Evolutionary conservation across 371 early-diverging fungal species (phyloP).

Genomic region (Fennellomyces sp.): DNA sequence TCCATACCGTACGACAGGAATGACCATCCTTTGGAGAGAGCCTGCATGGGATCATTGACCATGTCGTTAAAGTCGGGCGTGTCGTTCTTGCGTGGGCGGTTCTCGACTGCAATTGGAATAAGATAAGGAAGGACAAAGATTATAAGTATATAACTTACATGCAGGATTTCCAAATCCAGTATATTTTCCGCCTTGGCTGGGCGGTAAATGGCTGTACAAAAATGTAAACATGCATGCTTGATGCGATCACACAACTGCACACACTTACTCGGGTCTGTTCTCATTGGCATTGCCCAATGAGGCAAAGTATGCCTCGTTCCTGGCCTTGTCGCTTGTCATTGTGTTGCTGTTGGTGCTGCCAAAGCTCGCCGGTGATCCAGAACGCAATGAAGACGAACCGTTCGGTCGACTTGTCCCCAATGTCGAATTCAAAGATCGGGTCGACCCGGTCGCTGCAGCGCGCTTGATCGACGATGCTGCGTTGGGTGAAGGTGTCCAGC

Average conservation of each 20-base stretch:
- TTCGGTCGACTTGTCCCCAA: conserved; percentile 12
- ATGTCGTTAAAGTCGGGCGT: conserved; percentile 67
- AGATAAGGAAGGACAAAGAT: not conserved
- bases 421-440: conserved; percentile 30
- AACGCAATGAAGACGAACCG: conserved; percentile 10
- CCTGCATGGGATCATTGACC: conserved; percentile 82
- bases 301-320: conserved; percentile 78
- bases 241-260: not conserved
- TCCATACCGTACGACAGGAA: conserved; percentile 66
- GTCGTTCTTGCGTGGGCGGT: conserved; percentile 22
- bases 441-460: conserved; percentile 18
- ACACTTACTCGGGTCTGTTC: conserved; percentile 55
- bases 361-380: conserved; percentile 17
- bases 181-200: conserved; percentile 93
- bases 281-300: conserved; percentile 62
- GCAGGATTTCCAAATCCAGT: conserved; percentile 85
- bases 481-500: conserved; percentile 62
- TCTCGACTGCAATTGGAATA: conserved; percentile 28
- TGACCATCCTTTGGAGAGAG: conserved; percentile 85
- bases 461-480: conserved; percentile 24
- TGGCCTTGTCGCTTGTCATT: conserved; percentile 42
- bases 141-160: conserved; percentile 30
- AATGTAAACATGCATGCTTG: conserved; percentile 10
- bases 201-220: conserved; percentile 67
- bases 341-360: conserved; percentile 10